Evolutionary conservation across 257 asterid genomes (phyloP).

Genomic region (Coffea canephora): DNA sequence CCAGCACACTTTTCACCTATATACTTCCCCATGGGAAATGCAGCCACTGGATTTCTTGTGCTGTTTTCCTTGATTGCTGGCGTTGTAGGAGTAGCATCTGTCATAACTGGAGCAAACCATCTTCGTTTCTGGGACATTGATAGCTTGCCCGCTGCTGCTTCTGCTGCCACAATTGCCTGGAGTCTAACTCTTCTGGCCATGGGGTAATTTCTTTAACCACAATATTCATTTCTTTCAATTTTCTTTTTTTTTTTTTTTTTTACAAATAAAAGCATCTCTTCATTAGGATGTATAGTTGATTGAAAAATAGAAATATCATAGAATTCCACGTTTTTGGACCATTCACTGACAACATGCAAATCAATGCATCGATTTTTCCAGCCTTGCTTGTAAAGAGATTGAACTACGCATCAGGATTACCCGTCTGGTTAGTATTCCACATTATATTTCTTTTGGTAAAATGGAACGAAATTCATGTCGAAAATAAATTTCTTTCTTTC

Average conservation of each 20-base stretch:
- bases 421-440: conserved; percentile 56
- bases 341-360: background rate
- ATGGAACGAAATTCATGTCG: background rate
- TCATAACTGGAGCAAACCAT: conserved; percentile 62
- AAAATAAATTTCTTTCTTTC: background rate
- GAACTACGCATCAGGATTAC: conserved; percentile 52
- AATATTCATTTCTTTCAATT: no score
- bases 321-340: no score
- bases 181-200: conserved; percentile 81
- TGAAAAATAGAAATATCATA: no score
- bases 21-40: conserved; percentile 85
- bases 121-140: conserved; percentile 54
- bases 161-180: conserved; percentile 79
- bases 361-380: conserved; percentile 14
- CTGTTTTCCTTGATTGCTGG: conserved; percentile 70
- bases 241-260: no score
- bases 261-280: no score
- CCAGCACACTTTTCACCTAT: conserved; percentile 92
- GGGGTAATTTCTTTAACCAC: conserved; percentile 48
- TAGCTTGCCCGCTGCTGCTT: conserved; percentile 61
- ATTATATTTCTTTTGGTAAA: background rate
- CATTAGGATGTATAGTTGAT: no score
- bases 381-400: conserved; percentile 85
- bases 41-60: conserved; percentile 92
- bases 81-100: conserved; percentile 73